Conservation (phyloP, 1,139 yeast species). For the Yamadazyma triangularis region DNA sequence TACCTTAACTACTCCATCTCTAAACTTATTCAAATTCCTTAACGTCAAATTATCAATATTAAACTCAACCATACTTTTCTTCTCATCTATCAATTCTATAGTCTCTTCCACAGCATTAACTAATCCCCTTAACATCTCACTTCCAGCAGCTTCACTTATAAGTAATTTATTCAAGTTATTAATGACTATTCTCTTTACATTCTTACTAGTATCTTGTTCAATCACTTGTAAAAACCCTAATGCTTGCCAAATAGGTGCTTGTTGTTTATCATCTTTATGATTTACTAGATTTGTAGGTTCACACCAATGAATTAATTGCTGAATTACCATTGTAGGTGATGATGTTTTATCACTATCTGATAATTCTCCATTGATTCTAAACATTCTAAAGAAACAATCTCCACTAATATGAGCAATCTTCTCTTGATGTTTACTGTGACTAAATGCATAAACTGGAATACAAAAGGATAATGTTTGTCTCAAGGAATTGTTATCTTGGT, state of each 20-base stretch:
- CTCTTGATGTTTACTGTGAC: slow-evolving; percentile 70
- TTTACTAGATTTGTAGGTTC: slow-evolving; percentile 72
- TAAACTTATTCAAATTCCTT: slow-evolving; percentile 46
- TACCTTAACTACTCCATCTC: slow-evolving; percentile 21
- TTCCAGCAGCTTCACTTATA: slow-evolving; percentile 26
- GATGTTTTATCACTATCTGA: slow-evolving; percentile 1
- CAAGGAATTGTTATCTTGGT: slow-evolving; percentile 59
- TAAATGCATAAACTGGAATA: slow-evolving; percentile 83
- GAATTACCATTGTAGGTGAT: slow-evolving; percentile 52
- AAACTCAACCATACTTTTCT: slow-evolving; percentile 23
- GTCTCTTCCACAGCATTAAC: slow-evolving; percentile 33
- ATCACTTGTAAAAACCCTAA: slow-evolving; percentile 50
- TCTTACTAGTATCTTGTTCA: slow-evolving; percentile 49
- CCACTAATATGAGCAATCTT: slow-evolving; percentile 61
- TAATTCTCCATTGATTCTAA: slow-evolving; percentile 26
- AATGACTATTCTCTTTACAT: slow-evolving; percentile 53
- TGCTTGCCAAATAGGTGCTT: slow-evolving; percentile 45
- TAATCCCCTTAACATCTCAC: slow-evolving; percentile 28
- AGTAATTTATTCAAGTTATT: slow-evolving; percentile 48
- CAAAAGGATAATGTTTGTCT: slow-evolving; percentile 84
- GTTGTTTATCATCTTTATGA: slow-evolving; percentile 28
- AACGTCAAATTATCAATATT: slow-evolving; percentile 40
- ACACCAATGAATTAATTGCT: slow-evolving; percentile 81
- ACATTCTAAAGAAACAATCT: slow-evolving; percentile 61
- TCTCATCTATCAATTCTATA: slow-evolving; percentile 19